Evolutionary conservation across 768 basidiomycete species (phyloP).

Genomic region (Mycena polygramma): DNA sequence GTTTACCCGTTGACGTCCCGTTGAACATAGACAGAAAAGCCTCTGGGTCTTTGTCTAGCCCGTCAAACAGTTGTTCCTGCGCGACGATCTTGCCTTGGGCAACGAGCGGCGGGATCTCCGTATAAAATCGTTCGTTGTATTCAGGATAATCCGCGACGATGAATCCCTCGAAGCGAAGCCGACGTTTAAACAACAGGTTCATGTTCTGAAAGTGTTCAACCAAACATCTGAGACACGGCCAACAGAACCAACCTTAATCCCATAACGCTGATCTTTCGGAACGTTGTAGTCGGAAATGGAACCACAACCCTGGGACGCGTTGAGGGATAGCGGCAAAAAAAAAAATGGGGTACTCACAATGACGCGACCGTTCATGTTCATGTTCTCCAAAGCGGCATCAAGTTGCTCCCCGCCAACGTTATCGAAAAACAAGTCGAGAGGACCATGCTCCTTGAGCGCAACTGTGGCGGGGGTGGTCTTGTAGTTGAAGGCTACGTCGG

Average conservation of each 20-base stretch:
- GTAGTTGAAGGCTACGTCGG: constrained; percentile 73
- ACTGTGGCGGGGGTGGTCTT: constrained; percentile 61
- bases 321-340: background rate
- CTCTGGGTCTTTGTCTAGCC: constrained; percentile 49
- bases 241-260: constrained; percentile 30
- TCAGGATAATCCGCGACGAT: constrained; percentile 40
- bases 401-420: constrained; percentile 64
- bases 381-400: constrained; percentile 50
- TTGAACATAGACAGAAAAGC: constrained; percentile 50
- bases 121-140: constrained; percentile 45
- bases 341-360: constrained; percentile 44
- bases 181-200: constrained; percentile 38
- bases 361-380: constrained; percentile 56
- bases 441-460: constrained; percentile 62
- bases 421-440: constrained; percentile 51
- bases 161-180: constrained; percentile 47
- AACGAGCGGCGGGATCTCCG: constrained; percentile 42
- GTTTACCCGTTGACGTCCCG: constrained; percentile 52
- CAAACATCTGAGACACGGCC: background rate
- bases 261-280: constrained; percentile 26
- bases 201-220: constrained; percentile 36
- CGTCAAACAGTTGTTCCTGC: constrained; percentile 46
- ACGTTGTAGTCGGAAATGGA: constrained; percentile 32
- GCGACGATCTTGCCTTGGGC: constrained; percentile 46
- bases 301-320: constrained; percentile 26